Conservation (phyloP, 345 rosid genomes). For the Heritiera fomes region DNA sequence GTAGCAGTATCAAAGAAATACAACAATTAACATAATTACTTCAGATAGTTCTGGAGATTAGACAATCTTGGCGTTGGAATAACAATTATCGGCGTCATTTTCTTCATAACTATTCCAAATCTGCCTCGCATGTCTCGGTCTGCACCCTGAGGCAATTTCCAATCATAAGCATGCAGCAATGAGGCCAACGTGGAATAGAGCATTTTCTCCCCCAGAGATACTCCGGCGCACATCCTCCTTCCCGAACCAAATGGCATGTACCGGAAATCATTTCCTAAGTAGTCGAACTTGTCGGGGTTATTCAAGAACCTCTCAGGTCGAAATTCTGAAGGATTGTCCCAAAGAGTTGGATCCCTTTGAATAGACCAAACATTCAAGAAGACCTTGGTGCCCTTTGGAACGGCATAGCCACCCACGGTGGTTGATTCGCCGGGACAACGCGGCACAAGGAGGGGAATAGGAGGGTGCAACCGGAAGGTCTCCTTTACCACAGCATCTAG, state of each 20-base stretch:
- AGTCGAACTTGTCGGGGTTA: background rate
- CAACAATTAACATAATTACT: background rate
- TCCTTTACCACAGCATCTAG: constrained; percentile 17
- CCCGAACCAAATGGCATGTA: constrained; percentile 17
- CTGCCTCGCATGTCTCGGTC: background rate
- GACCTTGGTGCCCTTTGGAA: constrained; percentile 6
- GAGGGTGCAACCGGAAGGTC: constrained; percentile 14
- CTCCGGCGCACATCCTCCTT: constrained; percentile 5
- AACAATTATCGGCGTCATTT: background rate
- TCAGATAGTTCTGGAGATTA: background rate
- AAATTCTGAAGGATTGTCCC: constrained; percentile 16
- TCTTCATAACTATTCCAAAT: constrained; percentile 16
- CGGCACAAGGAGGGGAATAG: constrained; percentile 1
- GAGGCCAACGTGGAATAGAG: background rate
- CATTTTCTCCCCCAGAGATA: background rate
- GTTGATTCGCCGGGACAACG: background rate
- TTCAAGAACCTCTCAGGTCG: constrained; percentile 18
- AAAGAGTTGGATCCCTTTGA: background rate
- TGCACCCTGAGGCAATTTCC: background rate
- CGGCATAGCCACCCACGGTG: constrained; percentile 1
- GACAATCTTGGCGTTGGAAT: background rate
- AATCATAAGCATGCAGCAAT: background rate
- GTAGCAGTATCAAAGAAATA: background rate
- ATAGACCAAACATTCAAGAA: constrained; percentile 17
- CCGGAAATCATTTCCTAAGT: background rate